Base-by-base conservation (phyloP, 495 filamentous ascomycete genomes). In the Durotheca rogersii region DNA sequence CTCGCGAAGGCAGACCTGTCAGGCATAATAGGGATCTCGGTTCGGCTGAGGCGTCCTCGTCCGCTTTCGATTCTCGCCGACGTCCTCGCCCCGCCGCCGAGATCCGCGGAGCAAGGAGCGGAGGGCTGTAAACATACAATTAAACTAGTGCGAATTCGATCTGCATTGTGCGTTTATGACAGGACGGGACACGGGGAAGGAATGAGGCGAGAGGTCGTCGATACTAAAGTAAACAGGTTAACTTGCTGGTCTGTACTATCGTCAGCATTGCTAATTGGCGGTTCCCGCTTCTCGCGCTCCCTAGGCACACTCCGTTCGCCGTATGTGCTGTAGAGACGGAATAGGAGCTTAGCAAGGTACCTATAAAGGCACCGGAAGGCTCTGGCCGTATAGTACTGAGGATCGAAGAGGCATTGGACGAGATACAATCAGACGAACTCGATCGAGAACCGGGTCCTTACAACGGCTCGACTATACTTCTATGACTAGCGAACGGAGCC, bases 101-200 rank as follows among this genome's bases (percentile, higher is more conserved):
- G 31, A 32, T 38, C 19, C 39, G 25, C 21, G n/a, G 38, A 40
- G 39, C 21, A 4, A 18, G 31, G 3, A 29, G 32, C 21, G 11
- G 31, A 25, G 41, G 20, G 29, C 34, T 60, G 56, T 51, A 55
- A 23, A 51, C 41, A 41, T 54, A 60, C 12, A 40, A 37, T 14
- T n/a, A 33, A 45, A 53, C 10, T 55, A 21, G 51, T 51, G 29
- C 23, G 36, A 42, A 46, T 35, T 30, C 19, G 36, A 38, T 25
- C 40, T 43, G 25, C 50, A 21, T n/a, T 39, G 40, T 35, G 18
- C 25, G n/a, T 52, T 54, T 25, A 60, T 47, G 56, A 60, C 56
- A 51, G 55, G 41, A n/a, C n/a, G n/a, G n/a, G n/a, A n/a, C 47
- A 60, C 43, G 51, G 51, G 32, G 47, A 60, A 36, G 55, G 45